Evolutionary conservation across 208 protist species (phyloP).

Genomic region (Acanthamoeba healyi): DNA sequence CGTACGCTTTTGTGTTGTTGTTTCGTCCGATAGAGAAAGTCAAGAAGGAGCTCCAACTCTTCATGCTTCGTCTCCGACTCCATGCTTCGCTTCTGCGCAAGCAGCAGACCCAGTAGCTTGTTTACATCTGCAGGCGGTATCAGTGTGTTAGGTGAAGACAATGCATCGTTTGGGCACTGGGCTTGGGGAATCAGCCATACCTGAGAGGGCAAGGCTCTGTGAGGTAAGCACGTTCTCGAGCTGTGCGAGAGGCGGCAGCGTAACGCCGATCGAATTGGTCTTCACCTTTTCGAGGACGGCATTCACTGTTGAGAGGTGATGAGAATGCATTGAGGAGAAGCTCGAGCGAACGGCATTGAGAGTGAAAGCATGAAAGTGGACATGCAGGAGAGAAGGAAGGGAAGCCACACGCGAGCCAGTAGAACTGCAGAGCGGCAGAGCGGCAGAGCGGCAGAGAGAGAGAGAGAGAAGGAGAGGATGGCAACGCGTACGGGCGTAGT

Average conservation of each 20-base stretch:
- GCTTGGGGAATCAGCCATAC: too few species aligned
- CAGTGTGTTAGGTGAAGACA: not conserved
- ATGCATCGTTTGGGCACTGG: not conserved
- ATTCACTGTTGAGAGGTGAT: not conserved
- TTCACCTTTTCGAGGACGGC: conserved; percentile 67
- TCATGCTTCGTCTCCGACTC: conserved; percentile 25
- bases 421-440: too few species aligned
- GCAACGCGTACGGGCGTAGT: conserved; percentile 10
- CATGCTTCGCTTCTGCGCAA: conserved; percentile 15
- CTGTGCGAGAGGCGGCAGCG: conserved; percentile 16
- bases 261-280: not conserved
- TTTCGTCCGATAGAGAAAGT: conserved; percentile 57
- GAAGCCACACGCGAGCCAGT: not conserved
- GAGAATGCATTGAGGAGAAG: not conserved
- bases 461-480: not conserved
- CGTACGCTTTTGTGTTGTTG: conserved; percentile 54
- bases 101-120: conserved; percentile 11
- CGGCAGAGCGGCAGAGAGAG: not conserved
- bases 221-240: not conserved
- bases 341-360: too few species aligned
- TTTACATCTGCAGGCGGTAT: not conserved
- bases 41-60: conserved; percentile 59
- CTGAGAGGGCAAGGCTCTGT: conserved; percentile 24
- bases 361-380: too few species aligned
- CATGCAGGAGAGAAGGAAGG: too few species aligned